A percentile compares a stretch with the other conserved stretches of the same genome.
Conservation (phyloP, 768 basidiomycete species). For the Tricholoma terreum region DNA sequence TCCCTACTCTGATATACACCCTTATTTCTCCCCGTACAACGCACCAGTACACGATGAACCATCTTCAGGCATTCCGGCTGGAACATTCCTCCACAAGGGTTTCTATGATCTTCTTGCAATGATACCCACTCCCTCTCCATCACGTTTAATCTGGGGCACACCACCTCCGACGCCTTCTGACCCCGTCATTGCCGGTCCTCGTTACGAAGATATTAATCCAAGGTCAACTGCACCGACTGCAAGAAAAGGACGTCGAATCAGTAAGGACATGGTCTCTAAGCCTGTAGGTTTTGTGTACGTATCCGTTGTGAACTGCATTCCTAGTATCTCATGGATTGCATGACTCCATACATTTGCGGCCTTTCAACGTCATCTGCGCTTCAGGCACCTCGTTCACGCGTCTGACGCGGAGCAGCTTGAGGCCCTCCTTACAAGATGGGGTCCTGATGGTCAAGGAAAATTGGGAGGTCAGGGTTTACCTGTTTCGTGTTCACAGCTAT, state of each 20-base stretch:
- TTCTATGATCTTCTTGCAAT: slow-evolving; percentile 83
- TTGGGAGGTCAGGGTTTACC: slow-evolving; percentile 62
- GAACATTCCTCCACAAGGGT: slow-evolving; percentile 82
- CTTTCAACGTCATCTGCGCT: slow-evolving; percentile 22
- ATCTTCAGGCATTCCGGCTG: slow-evolving; percentile 54
- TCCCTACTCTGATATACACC: slow-evolving; percentile 28
- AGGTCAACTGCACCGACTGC: slow-evolving; percentile 30
- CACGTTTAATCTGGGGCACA: slow-evolving; percentile 58
- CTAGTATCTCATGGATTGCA: not conserved
- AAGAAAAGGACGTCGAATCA: slow-evolving; percentile 64
- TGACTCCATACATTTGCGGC: slow-evolving; percentile 2
- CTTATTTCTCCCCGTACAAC: slow-evolving; percentile 37
- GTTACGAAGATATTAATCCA: slow-evolving; percentile 58
- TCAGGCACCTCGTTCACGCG: slow-evolving; percentile 86
- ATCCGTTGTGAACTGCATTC: not conserved
- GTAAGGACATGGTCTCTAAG: slow-evolving; percentile 85
- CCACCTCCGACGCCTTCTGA: slow-evolving; percentile 33
- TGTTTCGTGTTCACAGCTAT: not conserved
- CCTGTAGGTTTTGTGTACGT: slow-evolving; percentile 85
- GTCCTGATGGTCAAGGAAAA: slow-evolving; percentile 85
- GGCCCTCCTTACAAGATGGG: slow-evolving; percentile 84
- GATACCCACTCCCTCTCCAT: slow-evolving; percentile 70
- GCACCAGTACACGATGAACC: slow-evolving; percentile 40
- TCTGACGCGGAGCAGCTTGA: slow-evolving; percentile 88
- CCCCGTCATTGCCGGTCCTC: slow-evolving; percentile 57